These are phyloP conservation scores for Monilinia laxa DNA, from an alignment of 2,329 filamentous ascomycete species.

Conservation along the genomic window DNA sequence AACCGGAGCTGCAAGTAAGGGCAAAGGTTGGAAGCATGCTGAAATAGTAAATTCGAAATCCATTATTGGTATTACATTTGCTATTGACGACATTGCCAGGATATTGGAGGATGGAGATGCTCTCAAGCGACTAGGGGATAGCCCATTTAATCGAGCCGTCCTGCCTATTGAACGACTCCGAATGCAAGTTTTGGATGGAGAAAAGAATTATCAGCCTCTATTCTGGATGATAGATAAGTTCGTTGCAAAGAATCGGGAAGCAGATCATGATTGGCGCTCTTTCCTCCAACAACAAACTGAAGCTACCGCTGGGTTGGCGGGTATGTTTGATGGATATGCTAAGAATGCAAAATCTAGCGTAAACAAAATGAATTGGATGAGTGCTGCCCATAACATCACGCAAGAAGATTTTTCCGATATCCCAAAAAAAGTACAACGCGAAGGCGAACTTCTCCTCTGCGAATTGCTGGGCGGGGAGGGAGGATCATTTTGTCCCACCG, in stretches of 20 bases:
- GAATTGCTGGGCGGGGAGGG: background rate
- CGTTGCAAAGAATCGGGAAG: background rate
- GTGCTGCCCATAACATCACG: background rate
- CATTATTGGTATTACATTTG: background rate
- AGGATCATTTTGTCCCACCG: background rate
- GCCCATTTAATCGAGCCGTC: conserved; percentile 1
- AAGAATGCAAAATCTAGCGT: background rate
- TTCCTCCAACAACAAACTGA: conserved; percentile 3
- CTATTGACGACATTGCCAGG: background rate
- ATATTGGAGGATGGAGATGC: background rate
- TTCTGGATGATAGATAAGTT: background rate
- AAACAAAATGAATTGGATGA: background rate
- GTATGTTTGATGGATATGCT: background rate
- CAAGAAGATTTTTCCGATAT: background rate
- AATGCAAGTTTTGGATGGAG: background rate
- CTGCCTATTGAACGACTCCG: background rate
- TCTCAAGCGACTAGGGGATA: background rate
- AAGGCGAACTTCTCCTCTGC: conserved; percentile 9
- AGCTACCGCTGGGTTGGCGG: background rate
- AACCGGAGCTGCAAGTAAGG: too few relatives aligned
- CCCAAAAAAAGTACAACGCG: background rate
- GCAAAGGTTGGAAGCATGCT: too few relatives aligned
- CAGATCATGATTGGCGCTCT: conserved; percentile 13
- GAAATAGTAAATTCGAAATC: background rate
- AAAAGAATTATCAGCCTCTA: background rate